phyloP scores from a whole-genome alignment of 1,139 yeast species.

The Cylindricascospora bacillispora region DNA sequence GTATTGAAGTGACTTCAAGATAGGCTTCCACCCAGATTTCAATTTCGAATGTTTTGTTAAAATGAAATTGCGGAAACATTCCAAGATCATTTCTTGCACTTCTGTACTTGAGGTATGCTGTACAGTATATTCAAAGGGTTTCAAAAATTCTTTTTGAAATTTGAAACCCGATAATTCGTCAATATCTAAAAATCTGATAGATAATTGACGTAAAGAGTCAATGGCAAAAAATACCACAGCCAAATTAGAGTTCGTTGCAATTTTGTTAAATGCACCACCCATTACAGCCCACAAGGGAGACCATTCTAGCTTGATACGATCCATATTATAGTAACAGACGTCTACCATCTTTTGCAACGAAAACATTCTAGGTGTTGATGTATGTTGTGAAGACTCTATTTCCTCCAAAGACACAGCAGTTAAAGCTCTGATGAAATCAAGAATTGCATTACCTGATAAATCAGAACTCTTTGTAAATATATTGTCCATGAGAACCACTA shows the following conservation, averaged over 20 bases:
- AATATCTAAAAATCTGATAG: slow-evolving; percentile 82
- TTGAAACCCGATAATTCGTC: slow-evolving; percentile 93
- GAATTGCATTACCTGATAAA: slow-evolving; percentile 72
- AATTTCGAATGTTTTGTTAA: slow-evolving; percentile 61
- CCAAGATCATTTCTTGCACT: slow-evolving; percentile 82
- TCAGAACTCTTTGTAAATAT: slow-evolving; percentile 76
- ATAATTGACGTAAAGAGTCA: slow-evolving; percentile 85
- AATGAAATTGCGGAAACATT: slow-evolving; percentile 80
- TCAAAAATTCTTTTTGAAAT: slow-evolving; percentile 86
- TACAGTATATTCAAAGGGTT: slow-evolving; percentile 79
- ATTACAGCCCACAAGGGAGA: slow-evolving; percentile 87
- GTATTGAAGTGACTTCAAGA: slow-evolving; percentile 54
- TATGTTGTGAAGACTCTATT: slow-evolving; percentile 75
- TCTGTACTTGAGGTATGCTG: slow-evolving; percentile 52
- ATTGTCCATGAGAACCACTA: slow-evolving; percentile 76
- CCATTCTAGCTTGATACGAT: slow-evolving; percentile 94
- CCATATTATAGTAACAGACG: slow-evolving; percentile 95
- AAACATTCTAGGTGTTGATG: slow-evolving; percentile 77
- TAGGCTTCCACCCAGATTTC: slow-evolving; percentile 91
- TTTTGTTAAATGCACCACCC: slow-evolving; percentile 79
- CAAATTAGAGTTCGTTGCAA: slow-evolving; percentile 65
- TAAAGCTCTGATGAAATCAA: slow-evolving; percentile 75
- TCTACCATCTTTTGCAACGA: slow-evolving; percentile 92
- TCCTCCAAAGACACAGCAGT: slow-evolving; percentile 84
- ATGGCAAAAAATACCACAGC: slow-evolving; percentile 81